These are phyloP conservation scores for Garcia nutans DNA, from an alignment of 345 rosid genomes.

Conservation along the genomic window DNA sequence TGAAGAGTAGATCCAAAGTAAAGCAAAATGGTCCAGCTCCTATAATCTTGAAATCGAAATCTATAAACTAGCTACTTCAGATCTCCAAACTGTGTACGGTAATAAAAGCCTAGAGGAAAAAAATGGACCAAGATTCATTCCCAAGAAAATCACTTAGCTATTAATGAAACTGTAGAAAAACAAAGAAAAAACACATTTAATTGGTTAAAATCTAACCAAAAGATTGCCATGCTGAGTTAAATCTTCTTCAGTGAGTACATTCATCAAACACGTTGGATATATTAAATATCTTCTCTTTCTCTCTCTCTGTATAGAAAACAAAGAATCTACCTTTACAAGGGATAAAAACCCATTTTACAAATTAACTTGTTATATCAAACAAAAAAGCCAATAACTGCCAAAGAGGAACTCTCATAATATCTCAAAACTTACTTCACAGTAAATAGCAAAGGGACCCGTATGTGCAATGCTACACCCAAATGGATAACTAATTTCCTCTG, in stretches of 20 bases:
- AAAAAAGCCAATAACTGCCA: constrained; percentile 15
- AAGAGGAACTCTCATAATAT: constrained; percentile 19
- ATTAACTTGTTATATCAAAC: constrained; percentile 3
- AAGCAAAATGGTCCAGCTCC: constrained; percentile 12
- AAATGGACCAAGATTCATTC: neutral
- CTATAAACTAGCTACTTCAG: neutral
- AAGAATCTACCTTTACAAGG: constrained; percentile 8
- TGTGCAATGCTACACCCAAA: constrained; percentile 6
- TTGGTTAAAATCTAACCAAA: neutral
- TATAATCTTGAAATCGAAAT: neutral
- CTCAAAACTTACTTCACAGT: constrained; percentile 25
- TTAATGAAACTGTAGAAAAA: neutral
- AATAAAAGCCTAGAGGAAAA: constrained; percentile 3
- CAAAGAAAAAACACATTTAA: neutral
- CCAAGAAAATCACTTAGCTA: neutral
- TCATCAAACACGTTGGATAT: constrained; percentile 13
- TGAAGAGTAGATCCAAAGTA: neutral
- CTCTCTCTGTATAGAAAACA: neutral
- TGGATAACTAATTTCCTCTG: constrained; percentile 22
- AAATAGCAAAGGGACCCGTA: constrained; percentile 16
- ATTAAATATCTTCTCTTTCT: constrained; percentile 9
- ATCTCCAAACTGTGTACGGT: neutral
- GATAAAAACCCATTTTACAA: constrained; percentile 17
- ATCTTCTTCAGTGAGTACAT: neutral
- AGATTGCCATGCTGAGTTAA: neutral